Conservation (phyloP, 2,329 filamentous ascomycete species). For the Alternaria sp. region DNA sequence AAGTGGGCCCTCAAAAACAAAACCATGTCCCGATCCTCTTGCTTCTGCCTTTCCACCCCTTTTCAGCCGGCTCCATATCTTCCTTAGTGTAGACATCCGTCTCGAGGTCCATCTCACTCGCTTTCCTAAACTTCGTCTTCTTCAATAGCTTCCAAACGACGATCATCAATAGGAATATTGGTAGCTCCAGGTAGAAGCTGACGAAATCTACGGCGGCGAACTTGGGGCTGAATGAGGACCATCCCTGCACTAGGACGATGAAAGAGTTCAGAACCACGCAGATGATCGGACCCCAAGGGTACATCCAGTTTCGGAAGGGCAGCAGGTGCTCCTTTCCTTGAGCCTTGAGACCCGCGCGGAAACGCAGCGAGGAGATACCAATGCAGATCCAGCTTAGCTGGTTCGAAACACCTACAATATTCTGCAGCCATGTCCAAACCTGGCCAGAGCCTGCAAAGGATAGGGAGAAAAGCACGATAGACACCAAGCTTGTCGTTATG, state of each 20-base stretch:
- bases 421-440: conserved; percentile 70
- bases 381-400: conserved; percentile 64
- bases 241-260: conserved; percentile 43
- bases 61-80: conserved; percentile 36
- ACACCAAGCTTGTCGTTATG: conserved; percentile 48
- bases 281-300: conserved; percentile 61
- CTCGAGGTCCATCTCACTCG: conserved; percentile 40
- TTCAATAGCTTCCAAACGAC: conserved; percentile 41
- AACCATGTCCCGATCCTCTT: conserved; percentile 41
- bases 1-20: conserved; percentile 28
- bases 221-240: conserved; percentile 62
- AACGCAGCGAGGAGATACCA: conserved; percentile 66
- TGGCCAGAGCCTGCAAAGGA: conserved; percentile 53
- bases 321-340: conserved; percentile 59
- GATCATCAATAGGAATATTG: conserved; percentile 41
- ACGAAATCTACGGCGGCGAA: conserved; percentile 58
- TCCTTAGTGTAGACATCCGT: conserved; percentile 45
- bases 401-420: conserved; percentile 67
- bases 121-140: conserved; percentile 36
- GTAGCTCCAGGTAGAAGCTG: conserved; percentile 57
- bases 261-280: conserved; percentile 39
- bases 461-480: conserved; percentile 51
- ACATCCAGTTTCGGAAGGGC: conserved; percentile 65
- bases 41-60: conserved; percentile 27
- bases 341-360: conserved; percentile 55